Evolutionary conservation across 805 yeast species (phyloP), one percentile per base, ranked within the genome.

Genomic region (Starmerella riodocensis): DNA sequence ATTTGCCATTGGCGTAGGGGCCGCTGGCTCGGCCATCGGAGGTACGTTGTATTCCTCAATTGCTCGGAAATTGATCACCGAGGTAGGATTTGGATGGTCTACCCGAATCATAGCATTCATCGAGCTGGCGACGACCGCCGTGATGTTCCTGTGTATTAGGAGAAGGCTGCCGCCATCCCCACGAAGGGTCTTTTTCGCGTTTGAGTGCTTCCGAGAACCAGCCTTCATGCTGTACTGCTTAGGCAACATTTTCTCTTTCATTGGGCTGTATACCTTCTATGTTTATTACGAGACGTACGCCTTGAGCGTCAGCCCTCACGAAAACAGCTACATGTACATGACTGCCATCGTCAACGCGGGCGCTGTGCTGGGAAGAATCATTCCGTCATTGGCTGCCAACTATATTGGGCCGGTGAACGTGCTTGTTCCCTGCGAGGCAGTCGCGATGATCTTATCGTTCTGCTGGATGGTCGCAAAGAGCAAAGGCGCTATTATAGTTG

Each of bases 11-110:
- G 69, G 71, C 3, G 43, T 69, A 6, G 69, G 68, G 0, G 66
- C 71, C 1, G 51, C 66, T 7, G 76, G 76, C 13, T 70, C 74
- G 0, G 64, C 73, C 4, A 49, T 70, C 9, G 77, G 77, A 4
- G 73, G 74, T 12, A 55, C 68, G 37, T 39, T 66, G 18, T 69
- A 67, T 50, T 72, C 75, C 12, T 53, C 69, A 31, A 59, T 67
- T 59, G 60, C 70, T 14, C 61, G 67, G 31, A 53, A 52, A 16
- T 53, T 70, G 34, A 62, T 66, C 36, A 42, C 48, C 6, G 50
- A 54, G 12, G 61, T 70, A 19, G 78, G 78, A 1, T 71, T 69
- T 48, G 61, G 59, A 9, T 73, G 78, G 77, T 67, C 73, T 3
- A 60, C 69, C 32, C 60, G 78, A 36, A 58, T 64, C 13, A 55